Percentiles rank a stretch among this genome's conserved stretches.
Conservation (phyloP, 2,329 filamentous ascomycete genomes). For the Alternaria ventricosa region DNA sequence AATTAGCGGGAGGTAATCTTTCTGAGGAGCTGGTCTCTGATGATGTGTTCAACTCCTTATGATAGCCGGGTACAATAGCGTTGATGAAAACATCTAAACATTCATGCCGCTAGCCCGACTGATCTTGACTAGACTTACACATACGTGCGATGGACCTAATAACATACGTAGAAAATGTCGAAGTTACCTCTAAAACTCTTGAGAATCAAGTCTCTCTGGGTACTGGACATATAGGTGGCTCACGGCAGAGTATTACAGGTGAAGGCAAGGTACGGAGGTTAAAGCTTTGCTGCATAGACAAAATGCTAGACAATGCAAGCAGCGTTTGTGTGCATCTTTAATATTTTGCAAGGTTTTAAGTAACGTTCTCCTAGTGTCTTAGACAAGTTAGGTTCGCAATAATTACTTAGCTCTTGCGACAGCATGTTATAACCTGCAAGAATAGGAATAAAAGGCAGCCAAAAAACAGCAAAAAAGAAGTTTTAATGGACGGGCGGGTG, state of each 20-base stretch:
- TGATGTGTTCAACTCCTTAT: too few relatives aligned
- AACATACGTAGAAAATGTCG: not conserved
- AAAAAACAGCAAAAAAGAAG: not conserved
- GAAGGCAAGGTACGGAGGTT: not conserved
- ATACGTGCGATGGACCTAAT: not conserved
- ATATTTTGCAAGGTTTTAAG: too few relatives aligned
- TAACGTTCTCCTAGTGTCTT: not conserved
- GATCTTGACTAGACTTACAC: too few relatives aligned
- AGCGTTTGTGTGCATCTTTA: not conserved
- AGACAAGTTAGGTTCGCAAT: not conserved
- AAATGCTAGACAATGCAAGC: not conserved
- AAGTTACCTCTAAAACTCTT: not conserved
- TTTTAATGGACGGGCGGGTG: not conserved
- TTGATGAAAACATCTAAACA: not conserved
- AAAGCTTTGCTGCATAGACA: not conserved
- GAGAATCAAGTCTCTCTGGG: not conserved
- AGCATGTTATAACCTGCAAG: not conserved
- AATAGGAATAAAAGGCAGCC: fast-evolving
- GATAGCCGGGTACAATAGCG: not conserved
- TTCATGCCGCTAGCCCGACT: too few relatives aligned
- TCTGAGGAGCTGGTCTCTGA: not conserved
- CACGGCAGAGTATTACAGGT: not conserved
- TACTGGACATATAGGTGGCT: not conserved
- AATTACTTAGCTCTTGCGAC: not conserved
- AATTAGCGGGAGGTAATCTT: not conserved